Percentiles rank a stretch among this genome's conserved stretches.
Conservation (phyloP, 2,329 filamentous ascomycete genomes). For the Bipolaris gigantea region DNA sequence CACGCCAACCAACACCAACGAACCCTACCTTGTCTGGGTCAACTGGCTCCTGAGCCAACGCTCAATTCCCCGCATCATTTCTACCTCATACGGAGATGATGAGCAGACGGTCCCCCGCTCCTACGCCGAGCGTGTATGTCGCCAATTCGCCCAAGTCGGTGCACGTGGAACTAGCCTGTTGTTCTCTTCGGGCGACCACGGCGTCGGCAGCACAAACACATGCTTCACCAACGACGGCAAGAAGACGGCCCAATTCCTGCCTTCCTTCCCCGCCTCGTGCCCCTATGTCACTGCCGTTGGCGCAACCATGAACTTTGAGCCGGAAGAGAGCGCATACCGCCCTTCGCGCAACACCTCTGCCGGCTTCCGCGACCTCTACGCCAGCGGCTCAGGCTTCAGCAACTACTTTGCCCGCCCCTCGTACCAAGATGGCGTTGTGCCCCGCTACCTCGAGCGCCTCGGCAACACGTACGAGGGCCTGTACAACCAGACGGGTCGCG, state of each 20-base stretch:
- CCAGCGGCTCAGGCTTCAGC: slow-evolving; percentile 56
- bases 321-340: slow-evolving; percentile 56
- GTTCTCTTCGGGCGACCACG: slow-evolving; percentile 64
- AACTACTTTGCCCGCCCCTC: slow-evolving; percentile 51
- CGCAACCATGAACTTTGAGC: slow-evolving; percentile 57
- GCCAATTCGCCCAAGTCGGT: slow-evolving; percentile 66
- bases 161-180: slow-evolving; percentile 68
- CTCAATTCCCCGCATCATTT: slow-evolving; percentile 64
- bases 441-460: slow-evolving; percentile 49
- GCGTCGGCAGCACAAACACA: slow-evolving; percentile 54
- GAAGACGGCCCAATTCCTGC: slow-evolving; percentile 58
- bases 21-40: slow-evolving; percentile 68
- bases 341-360: slow-evolving; percentile 26
- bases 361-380: slow-evolving; percentile 55
- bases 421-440: slow-evolving; percentile 53
- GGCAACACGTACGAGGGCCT: slow-evolving; percentile 52
- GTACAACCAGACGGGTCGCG: slow-evolving; percentile 59
- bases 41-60: slow-evolving; percentile 59
- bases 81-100: slow-evolving; percentile 67
- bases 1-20: slow-evolving; percentile 60
- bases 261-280: slow-evolving; percentile 67
- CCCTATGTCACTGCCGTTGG: slow-evolving; percentile 70
- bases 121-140: slow-evolving; percentile 65
- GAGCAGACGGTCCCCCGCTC: slow-evolving; percentile 64
- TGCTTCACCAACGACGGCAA: slow-evolving; percentile 64